Percentiles rank a stretch among this genome's conserved stretches.
phyloP scores from a whole-genome alignment of 352 stramenopile genomes.

The Phytophthora kernoviae region DNA sequence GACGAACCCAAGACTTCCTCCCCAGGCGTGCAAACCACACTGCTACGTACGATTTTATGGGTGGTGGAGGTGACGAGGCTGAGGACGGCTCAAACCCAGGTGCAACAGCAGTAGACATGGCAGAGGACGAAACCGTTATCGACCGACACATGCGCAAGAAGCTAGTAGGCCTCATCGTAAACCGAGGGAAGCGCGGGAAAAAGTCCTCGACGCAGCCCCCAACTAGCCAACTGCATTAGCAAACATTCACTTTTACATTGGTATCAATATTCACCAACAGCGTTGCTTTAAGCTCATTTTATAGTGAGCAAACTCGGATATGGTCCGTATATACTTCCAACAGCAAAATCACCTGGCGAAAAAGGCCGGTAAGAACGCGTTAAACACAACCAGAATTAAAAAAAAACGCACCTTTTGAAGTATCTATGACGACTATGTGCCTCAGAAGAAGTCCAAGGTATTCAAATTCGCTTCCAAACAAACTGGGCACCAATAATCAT shows the following conservation, averaged over 20 bases:
- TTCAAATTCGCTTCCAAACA: constrained; percentile 67
- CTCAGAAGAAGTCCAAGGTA: constrained; percentile 49
- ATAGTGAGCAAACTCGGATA: not conserved
- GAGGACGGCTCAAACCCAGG: constrained; percentile 28
- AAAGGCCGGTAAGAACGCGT: constrained; percentile 3
- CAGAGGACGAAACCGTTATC: constrained; percentile 70
- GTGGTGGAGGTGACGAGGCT: constrained; percentile 22
- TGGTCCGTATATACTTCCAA: not conserved
- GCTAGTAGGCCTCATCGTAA: constrained; percentile 80
- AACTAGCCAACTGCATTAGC: constrained; percentile 30
- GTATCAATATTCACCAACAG: constrained; percentile 29
- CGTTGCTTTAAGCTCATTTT: constrained; percentile 12
- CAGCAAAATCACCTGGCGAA: not conserved
- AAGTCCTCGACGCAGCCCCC: constrained; percentile 35
- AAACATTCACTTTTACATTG: constrained; percentile 10
- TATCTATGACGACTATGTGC: not conserved
- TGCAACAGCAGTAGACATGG: constrained; percentile 42
- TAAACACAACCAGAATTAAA: not conserved
- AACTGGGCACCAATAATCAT: constrained; percentile 65
- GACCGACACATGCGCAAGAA: constrained; percentile 85
- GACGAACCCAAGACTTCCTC: constrained; percentile 28
- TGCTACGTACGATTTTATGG: constrained; percentile 19
- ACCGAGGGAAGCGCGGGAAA: constrained; percentile 76
- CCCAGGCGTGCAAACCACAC: constrained; percentile 20
- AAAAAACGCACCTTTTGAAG: constrained; percentile 8